phyloP scores from a whole-genome alignment of 164 flowering plant species.

The Liriodendron chinense region DNA sequence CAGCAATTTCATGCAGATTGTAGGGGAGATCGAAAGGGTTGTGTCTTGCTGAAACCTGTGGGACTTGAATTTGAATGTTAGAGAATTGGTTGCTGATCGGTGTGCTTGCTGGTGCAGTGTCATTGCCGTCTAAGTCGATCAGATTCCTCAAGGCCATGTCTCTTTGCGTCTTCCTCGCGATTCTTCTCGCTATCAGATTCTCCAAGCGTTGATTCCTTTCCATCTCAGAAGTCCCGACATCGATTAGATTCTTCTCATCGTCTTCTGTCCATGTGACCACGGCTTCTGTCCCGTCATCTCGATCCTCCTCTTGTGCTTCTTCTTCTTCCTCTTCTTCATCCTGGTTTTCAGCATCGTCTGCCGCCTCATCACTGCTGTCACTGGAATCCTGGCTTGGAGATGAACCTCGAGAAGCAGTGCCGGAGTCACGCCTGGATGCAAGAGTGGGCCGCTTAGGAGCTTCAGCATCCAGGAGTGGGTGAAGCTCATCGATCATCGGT shows the following conservation, averaged over 20 bases:
- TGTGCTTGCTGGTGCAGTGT: constrained; percentile 17
- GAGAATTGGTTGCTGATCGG: not conserved
- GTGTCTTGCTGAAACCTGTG: constrained; percentile 52
- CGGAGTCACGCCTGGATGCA: constrained; percentile 33
- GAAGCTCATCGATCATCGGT: constrained; percentile 94
- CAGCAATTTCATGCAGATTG: constrained; percentile 44
- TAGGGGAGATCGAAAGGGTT: constrained; percentile 80
- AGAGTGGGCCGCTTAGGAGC: constrained; percentile 44
- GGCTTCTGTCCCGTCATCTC: constrained; percentile 41
- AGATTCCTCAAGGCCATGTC: constrained; percentile 59
- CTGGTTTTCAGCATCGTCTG: not conserved
- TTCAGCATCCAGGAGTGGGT: constrained; percentile 69
- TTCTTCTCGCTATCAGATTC: constrained; percentile 76
- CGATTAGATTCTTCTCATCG: constrained; percentile 89
- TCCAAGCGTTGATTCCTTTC: constrained; percentile 85
- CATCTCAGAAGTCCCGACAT: constrained; percentile 71
- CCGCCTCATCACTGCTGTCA: not conserved
- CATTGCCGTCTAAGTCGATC: constrained; percentile 70
- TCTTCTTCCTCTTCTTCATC: constrained; percentile 55
- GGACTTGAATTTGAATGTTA: constrained; percentile 35
- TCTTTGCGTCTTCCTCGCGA: constrained; percentile 53
- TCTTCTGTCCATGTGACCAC: constrained; percentile 89
- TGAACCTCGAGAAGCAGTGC: constrained; percentile 58
- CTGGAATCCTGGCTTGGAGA: constrained; percentile 8
- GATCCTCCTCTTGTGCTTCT: constrained; percentile 41